These are phyloP conservation scores for Cystobasidiopsis lactophilus DNA, from an alignment of 768 basidiomycete genomes.

Conservation along the genomic window DNA sequence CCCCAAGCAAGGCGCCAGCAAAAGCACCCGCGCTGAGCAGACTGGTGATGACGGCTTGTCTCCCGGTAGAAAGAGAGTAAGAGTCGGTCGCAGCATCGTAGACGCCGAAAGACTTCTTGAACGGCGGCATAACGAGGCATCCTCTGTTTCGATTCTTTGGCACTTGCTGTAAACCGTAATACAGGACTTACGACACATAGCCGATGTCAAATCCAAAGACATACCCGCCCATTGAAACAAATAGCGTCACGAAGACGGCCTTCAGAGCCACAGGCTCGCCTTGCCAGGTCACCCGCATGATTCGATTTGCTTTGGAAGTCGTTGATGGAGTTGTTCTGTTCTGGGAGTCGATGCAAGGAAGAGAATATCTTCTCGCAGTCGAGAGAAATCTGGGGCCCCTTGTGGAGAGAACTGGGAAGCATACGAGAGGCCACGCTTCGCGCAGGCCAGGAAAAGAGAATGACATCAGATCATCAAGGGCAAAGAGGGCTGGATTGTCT, in stretches of 20 bases:
- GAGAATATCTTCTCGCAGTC: too few species aligned
- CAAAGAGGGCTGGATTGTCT: too few species aligned
- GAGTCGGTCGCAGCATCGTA: not conserved
- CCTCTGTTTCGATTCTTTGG: not conserved
- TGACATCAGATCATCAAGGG: too few species aligned
- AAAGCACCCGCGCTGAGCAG: slow-evolving; percentile 5
- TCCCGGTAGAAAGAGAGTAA: not conserved
- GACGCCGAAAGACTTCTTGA: slow-evolving; percentile 1
- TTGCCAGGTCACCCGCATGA: too few species aligned
- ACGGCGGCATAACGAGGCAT: slow-evolving; percentile 10
- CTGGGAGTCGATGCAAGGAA: too few species aligned
- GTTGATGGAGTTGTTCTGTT: too few species aligned
- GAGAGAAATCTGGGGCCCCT: too few species aligned
- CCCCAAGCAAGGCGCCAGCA: slow-evolving; percentile 5
- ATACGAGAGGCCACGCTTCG: too few species aligned
- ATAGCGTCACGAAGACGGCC: slow-evolving; percentile 2
- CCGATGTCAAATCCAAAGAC: slow-evolving; percentile 11
- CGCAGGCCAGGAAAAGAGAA: too few species aligned
- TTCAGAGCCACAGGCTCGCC: slow-evolving; percentile 6
- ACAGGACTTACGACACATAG: not conserved
- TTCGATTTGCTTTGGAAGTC: too few species aligned
- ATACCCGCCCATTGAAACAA: slow-evolving; percentile 6
- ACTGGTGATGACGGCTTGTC: slow-evolving; percentile 8
- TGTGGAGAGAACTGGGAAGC: too few species aligned
- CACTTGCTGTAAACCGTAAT: not conserved